Evolutionary conservation across 192 early-diverging fungal genomes (phyloP).

Genomic region (Entomortierella beljakovae): DNA sequence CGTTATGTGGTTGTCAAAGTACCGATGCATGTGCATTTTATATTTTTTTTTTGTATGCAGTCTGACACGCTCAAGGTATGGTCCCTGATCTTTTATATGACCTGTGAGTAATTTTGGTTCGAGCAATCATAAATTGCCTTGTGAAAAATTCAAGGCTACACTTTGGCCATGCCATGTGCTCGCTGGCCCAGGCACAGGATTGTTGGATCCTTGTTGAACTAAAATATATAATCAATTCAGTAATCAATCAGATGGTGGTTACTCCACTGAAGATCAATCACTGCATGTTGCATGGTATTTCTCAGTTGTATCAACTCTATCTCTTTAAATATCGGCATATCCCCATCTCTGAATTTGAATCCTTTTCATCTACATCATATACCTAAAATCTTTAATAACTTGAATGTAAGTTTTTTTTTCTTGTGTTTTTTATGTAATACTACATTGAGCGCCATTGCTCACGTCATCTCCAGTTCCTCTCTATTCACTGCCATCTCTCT

Average conservation of each 20-base stretch:
- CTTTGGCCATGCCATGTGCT: constrained; percentile 46
- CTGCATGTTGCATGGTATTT: constrained; percentile 20
- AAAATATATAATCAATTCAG: neutral
- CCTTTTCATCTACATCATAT: constrained; percentile 4
- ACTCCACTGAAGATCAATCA: constrained; percentile 41
- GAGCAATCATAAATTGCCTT: constrained; percentile 13
- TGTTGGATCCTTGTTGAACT: neutral
- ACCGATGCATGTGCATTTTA: constrained; percentile 5
- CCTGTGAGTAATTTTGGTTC: neutral
- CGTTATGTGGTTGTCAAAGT: too few species aligned
- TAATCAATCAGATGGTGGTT: neutral
- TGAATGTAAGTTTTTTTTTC: neutral
- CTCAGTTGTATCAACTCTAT: neutral
- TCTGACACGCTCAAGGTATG: neutral
- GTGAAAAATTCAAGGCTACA: constrained; percentile 23
- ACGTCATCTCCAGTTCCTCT: too few species aligned
- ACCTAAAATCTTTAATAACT: neutral
- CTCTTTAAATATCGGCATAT: neutral
- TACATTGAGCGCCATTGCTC: neutral
- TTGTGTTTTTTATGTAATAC: too few species aligned
- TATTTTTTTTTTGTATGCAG: neutral
- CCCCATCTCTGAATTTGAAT: neutral
- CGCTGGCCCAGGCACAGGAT: constrained; percentile 23
- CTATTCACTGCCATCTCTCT: too few species aligned
- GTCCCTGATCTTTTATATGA: neutral